These are phyloP conservation scores for Colletotrichum echinochloae DNA, from an alignment of 2,329 filamentous ascomycete species.

Conservation along the genomic window DNA sequence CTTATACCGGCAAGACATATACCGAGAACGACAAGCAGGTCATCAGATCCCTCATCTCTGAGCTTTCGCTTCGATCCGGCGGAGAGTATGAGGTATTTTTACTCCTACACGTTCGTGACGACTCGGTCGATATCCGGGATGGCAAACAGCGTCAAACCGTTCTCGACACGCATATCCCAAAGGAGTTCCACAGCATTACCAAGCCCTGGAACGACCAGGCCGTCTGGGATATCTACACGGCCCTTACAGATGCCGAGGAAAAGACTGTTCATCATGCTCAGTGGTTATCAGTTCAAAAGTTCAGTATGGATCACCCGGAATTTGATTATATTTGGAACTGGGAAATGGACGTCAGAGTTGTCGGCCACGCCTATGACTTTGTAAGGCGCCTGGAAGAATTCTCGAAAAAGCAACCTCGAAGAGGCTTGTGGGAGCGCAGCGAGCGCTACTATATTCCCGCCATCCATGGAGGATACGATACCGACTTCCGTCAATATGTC, in stretches of 20 bases:
- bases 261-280: slow-evolving; percentile 69
- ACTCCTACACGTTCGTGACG: slow-evolving; percentile 81
- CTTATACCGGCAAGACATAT: slow-evolving; percentile 80
- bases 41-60: slow-evolving; percentile 82
- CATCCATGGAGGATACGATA: slow-evolving; percentile 73
- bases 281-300: slow-evolving; percentile 81
- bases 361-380: slow-evolving; percentile 84
- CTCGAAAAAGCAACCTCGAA: slow-evolving; percentile 75
- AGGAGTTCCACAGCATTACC: slow-evolving; percentile 77
- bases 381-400: slow-evolving; percentile 74
- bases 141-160: slow-evolving; percentile 69
- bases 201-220: slow-evolving; percentile 80
- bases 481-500: slow-evolving; percentile 73
- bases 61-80: slow-evolving; percentile 79
- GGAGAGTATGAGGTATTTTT: slow-evolving; percentile 86
- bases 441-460: slow-evolving; percentile 79
- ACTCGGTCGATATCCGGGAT: slow-evolving; percentile 67
- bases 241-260: slow-evolving; percentile 71
- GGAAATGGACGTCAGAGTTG: slow-evolving; percentile 86
- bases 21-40: slow-evolving; percentile 83
- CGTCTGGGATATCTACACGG: slow-evolving; percentile 82
- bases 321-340: slow-evolving; percentile 89
- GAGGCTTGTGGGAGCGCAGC: slow-evolving; percentile 79
- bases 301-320: slow-evolving; percentile 79
- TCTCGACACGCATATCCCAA: slow-evolving; percentile 72